Base-by-base conservation (phyloP, 768 basidiomycete genomes). In the Butyriboletus loyo region DNA sequence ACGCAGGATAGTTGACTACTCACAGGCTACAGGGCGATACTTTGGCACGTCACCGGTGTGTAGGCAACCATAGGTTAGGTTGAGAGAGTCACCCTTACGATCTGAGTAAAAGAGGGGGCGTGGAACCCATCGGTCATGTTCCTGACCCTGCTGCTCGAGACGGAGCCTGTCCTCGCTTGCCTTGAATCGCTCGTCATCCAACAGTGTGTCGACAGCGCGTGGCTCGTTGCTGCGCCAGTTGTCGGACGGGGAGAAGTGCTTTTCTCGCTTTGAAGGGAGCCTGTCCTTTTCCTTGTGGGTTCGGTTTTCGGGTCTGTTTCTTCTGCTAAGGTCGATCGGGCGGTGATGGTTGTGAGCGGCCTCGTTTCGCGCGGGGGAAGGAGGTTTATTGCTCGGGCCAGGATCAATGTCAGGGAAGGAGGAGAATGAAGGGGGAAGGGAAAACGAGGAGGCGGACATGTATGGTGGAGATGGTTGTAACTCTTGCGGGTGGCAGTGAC, bases 401-500 rank as follows among this genome's bases (percentile, higher is more conserved):
- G 74, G 68, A 21, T 80, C 77, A n/a, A 80, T 52, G 48, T 85
- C 82, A 32, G 87, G 86, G 65, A 89, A 89, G 25, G 86, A 86
- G 14, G 77, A 65, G 65, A 89, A 89, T 2, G 84, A 82, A 2
- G 83, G 82, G 28, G 84, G 77, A 62, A 86, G 78, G 5, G 66
- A 83, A n/a, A 35, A 85, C 4, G 85, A 82, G 44, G 82, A 79
- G 31, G 79, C 68, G 58, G 78, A 71, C 79, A 84, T 64, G 54
- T 51, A n/a, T 21, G 38, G 24, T 53, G 45, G 22, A 46, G 43
- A 25, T 37, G 45, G 52, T 27, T n/a, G 54, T 34, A 22, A 32
- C 32, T 6, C 11, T n/a, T 21, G 40, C 21, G 42, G 24, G 58
- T 60, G 58, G 58, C 51, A 22, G 51, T 52, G 50, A 36, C 24